Percentiles rank a stretch among this genome's conserved stretches.
These are phyloP conservation scores for Knoxia roxburghii DNA, from an alignment of 257 asterid species.

Conservation along the genomic window DNA sequence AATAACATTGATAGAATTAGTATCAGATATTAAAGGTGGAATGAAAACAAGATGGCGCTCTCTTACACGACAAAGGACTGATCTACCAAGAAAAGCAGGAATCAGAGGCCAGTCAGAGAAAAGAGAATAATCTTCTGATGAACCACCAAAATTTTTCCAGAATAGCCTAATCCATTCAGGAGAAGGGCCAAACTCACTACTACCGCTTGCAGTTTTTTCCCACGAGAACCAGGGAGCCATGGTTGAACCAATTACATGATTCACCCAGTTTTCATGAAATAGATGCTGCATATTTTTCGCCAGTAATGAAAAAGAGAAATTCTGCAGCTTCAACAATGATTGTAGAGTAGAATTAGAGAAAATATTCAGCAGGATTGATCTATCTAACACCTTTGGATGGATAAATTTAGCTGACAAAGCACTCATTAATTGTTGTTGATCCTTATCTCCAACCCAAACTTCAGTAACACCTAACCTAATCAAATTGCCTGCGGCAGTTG, in stretches of 20 bases:
- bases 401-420: slow-evolving; percentile 70
- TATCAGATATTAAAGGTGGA: slow-evolving; percentile 47
- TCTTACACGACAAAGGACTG: slow-evolving; percentile 81
- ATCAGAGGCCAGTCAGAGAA: slow-evolving; percentile 96
- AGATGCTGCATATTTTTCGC: slow-evolving; percentile 63
- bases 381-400: slow-evolving; percentile 81
- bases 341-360: slow-evolving; percentile 54
- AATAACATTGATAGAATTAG: slow-evolving; percentile 25
- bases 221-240: slow-evolving; percentile 95
- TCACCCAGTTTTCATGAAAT: slow-evolving; percentile 82
- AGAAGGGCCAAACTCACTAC: slow-evolving; percentile 70
- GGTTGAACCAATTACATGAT: slow-evolving; percentile 53
- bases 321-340: slow-evolving; percentile 57
- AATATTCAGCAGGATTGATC: slow-evolving; percentile 58
- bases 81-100: slow-evolving; percentile 96
- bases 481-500: slow-evolving; percentile 65
- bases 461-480: slow-evolving; percentile 62
- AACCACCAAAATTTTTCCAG: slow-evolving; percentile 64
- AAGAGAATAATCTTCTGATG: slow-evolving; percentile 64
- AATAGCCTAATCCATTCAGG: slow-evolving; percentile 86
- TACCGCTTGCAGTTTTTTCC: slow-evolving; percentile 59
- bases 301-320: slow-evolving; percentile 66
- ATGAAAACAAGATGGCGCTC: slow-evolving; percentile 72
- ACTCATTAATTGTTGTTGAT: slow-evolving; percentile 60
- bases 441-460: slow-evolving; percentile 78